Conservation (phyloP, 129 eudicot genomes). For the Solidago caesia region DNA sequence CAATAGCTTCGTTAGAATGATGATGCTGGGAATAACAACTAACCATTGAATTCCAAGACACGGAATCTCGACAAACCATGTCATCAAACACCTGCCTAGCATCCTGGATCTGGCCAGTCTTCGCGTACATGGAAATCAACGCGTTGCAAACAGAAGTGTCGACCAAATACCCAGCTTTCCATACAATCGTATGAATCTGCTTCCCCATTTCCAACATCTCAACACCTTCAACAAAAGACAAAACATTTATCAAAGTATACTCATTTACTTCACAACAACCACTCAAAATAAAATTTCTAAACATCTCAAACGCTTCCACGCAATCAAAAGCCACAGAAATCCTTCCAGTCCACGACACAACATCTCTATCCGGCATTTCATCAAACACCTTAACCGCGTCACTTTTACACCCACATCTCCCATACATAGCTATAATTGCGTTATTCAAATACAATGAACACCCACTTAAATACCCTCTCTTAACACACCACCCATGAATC, state of each 20-base stretch:
- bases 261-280: conserved; percentile 40
- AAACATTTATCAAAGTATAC: conserved; percentile 39
- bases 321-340: conserved; percentile 44
- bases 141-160: conserved; percentile 39
- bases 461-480: conserved; percentile 41
- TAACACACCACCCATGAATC: conserved; percentile 41
- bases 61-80: conserved; percentile 31
- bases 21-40: conserved; percentile 41
- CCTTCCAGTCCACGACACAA: conserved; percentile 53
- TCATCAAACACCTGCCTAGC: conserved; percentile 44
- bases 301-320: conserved; percentile 37
- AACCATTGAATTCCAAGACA: conserved; percentile 57
- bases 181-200: conserved; percentile 38
- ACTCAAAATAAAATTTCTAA: conserved; percentile 22
- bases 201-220: conserved; percentile 28
- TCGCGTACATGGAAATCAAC: conserved; percentile 46
- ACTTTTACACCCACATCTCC: conserved; percentile 39
- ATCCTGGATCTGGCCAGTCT: conserved; percentile 30
- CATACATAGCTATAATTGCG: conserved; percentile 46
- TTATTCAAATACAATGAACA: conserved; percentile 46
- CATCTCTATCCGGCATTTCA: conserved; percentile 44
- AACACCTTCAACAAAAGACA: conserved; percentile 32
- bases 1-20: conserved; percentile 27
- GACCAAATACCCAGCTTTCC: conserved; percentile 37
- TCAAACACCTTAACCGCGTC: conserved; percentile 48